phyloP scores from a whole-genome alignment of 1,139 yeast species.

The Yamadazyma jaroonii region DNA sequence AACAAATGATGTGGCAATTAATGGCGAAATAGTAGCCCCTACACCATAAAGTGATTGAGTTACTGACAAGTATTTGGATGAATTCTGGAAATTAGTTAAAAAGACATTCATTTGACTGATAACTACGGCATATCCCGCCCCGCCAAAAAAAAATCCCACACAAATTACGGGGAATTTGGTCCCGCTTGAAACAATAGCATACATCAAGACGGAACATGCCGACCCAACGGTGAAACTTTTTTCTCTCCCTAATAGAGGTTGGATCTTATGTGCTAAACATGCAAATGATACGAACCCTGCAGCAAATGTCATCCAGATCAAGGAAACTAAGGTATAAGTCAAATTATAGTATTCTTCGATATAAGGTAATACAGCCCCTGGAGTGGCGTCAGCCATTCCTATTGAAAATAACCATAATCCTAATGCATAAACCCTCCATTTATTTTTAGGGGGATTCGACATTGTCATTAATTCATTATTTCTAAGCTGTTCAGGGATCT shows the following conservation, averaged over 20 bases:
- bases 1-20: conserved; percentile 54
- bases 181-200: conserved; percentile 36
- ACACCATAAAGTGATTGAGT: conserved; percentile 62
- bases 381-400: conserved; percentile 45
- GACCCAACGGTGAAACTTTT: conserved; percentile 37
- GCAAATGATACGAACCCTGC: conserved; percentile 42
- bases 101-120: conserved; percentile 59
- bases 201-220: conserved; percentile 31
- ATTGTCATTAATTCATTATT: conserved; percentile 16
- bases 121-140: conserved; percentile 54
- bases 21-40: conserved; percentile 62
- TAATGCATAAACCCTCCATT: conserved; percentile 38
- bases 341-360: conserved; percentile 36
- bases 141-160: conserved; percentile 55
- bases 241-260: conserved; percentile 39
- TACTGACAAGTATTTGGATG: conserved; percentile 50
- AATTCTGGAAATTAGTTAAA: conserved; percentile 46
- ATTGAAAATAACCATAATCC: conserved; percentile 36
- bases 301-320: conserved; percentile 46
- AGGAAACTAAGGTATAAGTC: conserved; percentile 38
- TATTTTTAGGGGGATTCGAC: conserved; percentile 41
- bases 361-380: conserved; percentile 47
- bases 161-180: conserved; percentile 41
- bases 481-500: conserved; percentile 1
- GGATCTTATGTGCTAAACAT: conserved; percentile 35